Base-by-base conservation (phyloP, 2,329 filamentous ascomycete species). In the Nothophoma quercina region DNA sequence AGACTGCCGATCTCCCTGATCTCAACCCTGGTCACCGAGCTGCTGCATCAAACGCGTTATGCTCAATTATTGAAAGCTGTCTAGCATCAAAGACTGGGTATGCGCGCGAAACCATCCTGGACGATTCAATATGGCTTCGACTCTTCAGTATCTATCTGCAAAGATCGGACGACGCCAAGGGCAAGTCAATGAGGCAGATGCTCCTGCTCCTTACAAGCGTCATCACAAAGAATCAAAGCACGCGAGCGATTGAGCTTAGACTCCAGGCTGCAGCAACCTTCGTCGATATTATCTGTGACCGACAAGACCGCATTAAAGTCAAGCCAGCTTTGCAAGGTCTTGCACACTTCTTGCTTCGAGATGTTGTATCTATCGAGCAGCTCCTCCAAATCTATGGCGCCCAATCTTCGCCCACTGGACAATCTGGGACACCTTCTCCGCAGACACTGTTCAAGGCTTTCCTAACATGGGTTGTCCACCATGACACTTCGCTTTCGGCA, bases 311-410 rank as follows among this genome's bases (percentile, higher is more conserved):
- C 58, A 82, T 86, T 8, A 79, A 87, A 43, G 85, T 86, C 32
- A 91, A 91, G 68, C 88, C 88, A 28, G 84, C 87, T 6, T 82
- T 91, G 55, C 86, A 87, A 64, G 83, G 83, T 13, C 75, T 91
- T 29, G 85, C 88, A 39, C 82, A 87, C 63, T 83, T 91, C 50
- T 67, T 91, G 3, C 76, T 79, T 39, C 91, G 89, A 68, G 75
- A 78, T 2, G 77, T 87, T 10, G 73, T 88, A 21, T 76, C 67
- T 1, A 58, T 77, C 15, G 34, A 63, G 5, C 47, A 67, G 15
- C 55, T 76, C 49, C 75, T 62, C 63, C 82, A 49, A 67, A 76
- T 49, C 75, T 83, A 51, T 70, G 30, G 59, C 12, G 36, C 52
- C 13, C 53, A 56, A 15, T 58, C 51, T 5, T 25, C 52, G 7